Base-by-base conservation (phyloP, 495 filamentous ascomycete species). In the Tuber umbilicatum region DNA sequence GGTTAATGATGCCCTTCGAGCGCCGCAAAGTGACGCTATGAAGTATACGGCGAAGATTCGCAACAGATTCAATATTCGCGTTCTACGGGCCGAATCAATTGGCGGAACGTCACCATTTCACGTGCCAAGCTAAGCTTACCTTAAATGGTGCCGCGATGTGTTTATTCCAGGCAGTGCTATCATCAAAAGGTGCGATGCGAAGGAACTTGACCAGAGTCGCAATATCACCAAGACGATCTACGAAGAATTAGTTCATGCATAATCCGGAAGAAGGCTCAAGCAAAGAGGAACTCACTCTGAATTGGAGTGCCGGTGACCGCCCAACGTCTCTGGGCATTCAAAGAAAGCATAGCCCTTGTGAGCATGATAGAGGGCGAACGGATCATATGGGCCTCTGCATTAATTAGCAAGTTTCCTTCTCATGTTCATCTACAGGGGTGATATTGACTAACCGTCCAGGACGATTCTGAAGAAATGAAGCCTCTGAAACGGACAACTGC, bases 381-480 rank as follows among this genome's bases (percentile, higher is more conserved):
- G 78, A 99, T 97, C 80, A 90, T 91, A 84, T 99, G 95, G 21
- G 94, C 95, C 84, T 99, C 79, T 81, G 14, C 47, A 74, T 69
- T 31, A 27, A 70, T 39, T n/a, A 55, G 47, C 70, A 21, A 68
- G 72, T 10, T 3, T 21, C 21, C 17, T n/a, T 5, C 45, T 23
- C 16, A 39, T 73, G 35, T 14, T 45, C 12, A 31, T 27, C 47
- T 39, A 23, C 12, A 1, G 23, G 47, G 39, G 23, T 35, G 5
- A 50, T 37, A 16, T 50, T 43, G 39, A 78, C 80, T 39, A 27
- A 81, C 79, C 95, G 80, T 99, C 95, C 39, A 99, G 87, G 0
- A 97, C 94, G 73, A 99, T 93, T 12, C 95, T 91, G 82, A 98
- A 98, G 91, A 94, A 97, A 75, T 91, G 91, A 76, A 94, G 90